Base-by-base conservation (phyloP, 805 yeast species). In the Candida parachauliodes region DNA sequence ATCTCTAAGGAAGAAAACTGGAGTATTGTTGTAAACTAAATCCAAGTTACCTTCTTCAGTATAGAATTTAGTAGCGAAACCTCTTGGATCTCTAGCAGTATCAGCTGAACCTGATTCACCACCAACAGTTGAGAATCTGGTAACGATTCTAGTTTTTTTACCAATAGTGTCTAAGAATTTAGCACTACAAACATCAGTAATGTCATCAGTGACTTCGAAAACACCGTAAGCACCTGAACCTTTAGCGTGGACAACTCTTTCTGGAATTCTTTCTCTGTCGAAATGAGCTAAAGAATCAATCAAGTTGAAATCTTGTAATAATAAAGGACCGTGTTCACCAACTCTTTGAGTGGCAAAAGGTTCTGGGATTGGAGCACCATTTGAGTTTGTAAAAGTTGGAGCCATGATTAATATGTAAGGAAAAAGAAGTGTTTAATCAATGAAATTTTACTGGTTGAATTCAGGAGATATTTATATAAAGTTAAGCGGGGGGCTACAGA, bases 241-340 rank as follows among this genome's bases (percentile, higher is more conserved):
- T 59, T 87, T 87, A 38, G 96, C 96, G 56, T 87, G 96, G 24
- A 88, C 95, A 40, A 87, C 95, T 64, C 96, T 74, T 67, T 88
- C 95, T 9, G 95, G 95, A 47, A 87, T 83, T 62, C 95, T 72
- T 64, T 87, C 96, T 49, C 95, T 74, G 65, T 85, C 94, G 52
- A 87, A 87, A 60, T 86, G 95, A 15, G 95, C 89, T 40, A 87
- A 62, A 2, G 87, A 74, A 53, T 87, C 95, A 51, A 87, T 72
- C 62, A 87, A 66, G 56, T 80, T 80, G 65, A 83, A 81, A 59
- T 87, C 95, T 59, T 87, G 95, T 52, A 87, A 65, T 43, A 87
- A 66, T 48, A 86, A 62, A 5, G 95, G 95, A 25, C 95, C 95
- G 48, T 79, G 76, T 43, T 79, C 59, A 15, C 91, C 83, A 23